Evolutionary conservation across 139 green algal genomes (phyloP), one percentile per base, ranked within the genome.

Genomic region (Eudorina sp.): DNA sequence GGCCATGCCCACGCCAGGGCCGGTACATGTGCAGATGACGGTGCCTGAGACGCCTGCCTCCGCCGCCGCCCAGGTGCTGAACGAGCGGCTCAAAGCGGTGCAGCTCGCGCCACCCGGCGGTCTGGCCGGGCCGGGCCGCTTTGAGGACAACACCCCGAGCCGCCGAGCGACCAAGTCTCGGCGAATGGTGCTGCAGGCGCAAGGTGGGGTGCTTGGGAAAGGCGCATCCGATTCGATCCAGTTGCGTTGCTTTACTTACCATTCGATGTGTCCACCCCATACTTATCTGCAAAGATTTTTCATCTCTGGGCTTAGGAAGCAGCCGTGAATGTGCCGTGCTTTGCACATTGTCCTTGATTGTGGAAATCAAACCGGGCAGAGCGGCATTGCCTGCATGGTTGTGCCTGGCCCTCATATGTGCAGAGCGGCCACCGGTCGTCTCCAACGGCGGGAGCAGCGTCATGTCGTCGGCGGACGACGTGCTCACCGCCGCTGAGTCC

Each of bases 21-120:
- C 48, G 25, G 34, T 62, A 36, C 66, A 27, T 43, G 31, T 36
- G 51, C 77, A 87, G 80, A 93, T 96, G 91, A 97, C 95, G 16
- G 94, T 98, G 68, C 96, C 96, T 31, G 96, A 98, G 91, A 98
- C 96, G 18, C 96, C 96, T 66, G 93, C 92, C 53, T 95, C 96
- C 8, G 92, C 84, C 53, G 19, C 55, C 48, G 72, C 60, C 45
- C 82, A 88, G 58, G 78, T 86, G 43, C 60, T 86, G 36, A 76
- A 80, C 31, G 76, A 88, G 5, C 83, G 78, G 60, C 53, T 84
- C 6, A 85, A 85, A 55, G 64, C 53, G 16, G 70, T 89, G 69
- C 38, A 46, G n/a, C 69, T 89, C 11, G 69, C 25, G 18, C 36
- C 27, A 23, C 86, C 43, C 36, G 53, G 34, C 36, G 55, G 43